These are phyloP conservation scores for Turnera subulata DNA, from an alignment of 345 rosid species.

Conservation along the genomic window DNA sequence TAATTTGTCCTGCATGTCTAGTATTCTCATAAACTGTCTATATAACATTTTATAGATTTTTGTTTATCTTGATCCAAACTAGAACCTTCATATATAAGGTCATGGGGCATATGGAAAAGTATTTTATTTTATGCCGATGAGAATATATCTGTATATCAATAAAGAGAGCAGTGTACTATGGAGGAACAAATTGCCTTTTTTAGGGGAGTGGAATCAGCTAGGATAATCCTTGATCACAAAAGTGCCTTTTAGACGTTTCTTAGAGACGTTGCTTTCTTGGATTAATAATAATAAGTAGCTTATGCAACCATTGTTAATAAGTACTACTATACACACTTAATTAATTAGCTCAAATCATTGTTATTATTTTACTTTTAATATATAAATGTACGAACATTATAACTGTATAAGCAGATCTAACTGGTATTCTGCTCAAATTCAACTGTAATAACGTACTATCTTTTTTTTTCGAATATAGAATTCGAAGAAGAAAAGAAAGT, in stretches of 20 bases:
- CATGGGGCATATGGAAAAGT: slow-evolving; percentile 20
- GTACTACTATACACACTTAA: too few relatives aligned
- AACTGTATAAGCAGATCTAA: too few relatives aligned
- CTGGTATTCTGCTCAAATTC: too few relatives aligned
- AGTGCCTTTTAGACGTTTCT: slow-evolving; percentile 14
- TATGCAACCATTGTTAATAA: neutral
- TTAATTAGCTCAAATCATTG: neutral
- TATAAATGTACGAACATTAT: too few relatives aligned
- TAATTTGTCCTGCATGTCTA: too few relatives aligned
- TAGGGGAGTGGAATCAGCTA: slow-evolving; percentile 8
- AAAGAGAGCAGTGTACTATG: neutral
- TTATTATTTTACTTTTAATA: too few relatives aligned
- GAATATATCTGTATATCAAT: slow-evolving; percentile 13
- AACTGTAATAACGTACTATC: too few relatives aligned
- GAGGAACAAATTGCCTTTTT: slow-evolving; percentile 2
- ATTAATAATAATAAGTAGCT: neutral
- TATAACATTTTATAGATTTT: too few relatives aligned
- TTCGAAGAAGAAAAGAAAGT: too few relatives aligned
- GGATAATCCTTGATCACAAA: slow-evolving; percentile 16
- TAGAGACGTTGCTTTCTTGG: slow-evolving; percentile 7
- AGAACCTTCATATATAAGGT: slow-evolving; percentile 17
- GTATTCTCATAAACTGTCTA: too few relatives aligned
- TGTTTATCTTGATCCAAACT: neutral
- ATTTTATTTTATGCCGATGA: slow-evolving; percentile 24
- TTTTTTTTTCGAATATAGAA: too few relatives aligned